Base-by-base conservation (phyloP, 306 rosid species). In the Citrullus amarus region DNA sequence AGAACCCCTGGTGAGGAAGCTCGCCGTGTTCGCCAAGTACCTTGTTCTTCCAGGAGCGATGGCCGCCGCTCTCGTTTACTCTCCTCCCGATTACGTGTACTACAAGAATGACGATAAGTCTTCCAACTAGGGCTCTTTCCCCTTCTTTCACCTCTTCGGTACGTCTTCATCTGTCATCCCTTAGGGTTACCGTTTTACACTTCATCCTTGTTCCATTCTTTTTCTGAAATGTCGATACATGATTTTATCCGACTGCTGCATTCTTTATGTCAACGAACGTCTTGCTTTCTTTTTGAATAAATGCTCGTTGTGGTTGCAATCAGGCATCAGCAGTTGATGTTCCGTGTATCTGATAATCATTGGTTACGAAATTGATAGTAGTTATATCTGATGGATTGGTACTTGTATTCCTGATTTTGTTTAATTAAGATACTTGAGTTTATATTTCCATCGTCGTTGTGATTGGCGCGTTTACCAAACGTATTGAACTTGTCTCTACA, bases 1-100 rank as follows among this genome's bases (percentile, higher is more conserved):
- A 20, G 81, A 81, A 59, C 87, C 85, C 25, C 62, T 86, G 85
- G 72, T 82, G 76, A 65, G 58, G 57, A 86, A 86, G 80, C 72
- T 81, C 60, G 87, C 87, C 6, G 15, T 43, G 41, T 38, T 82
- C 66, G 80, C 87, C 6, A 59, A 46, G 56, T 79, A 84, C 61
- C 79, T 34, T 61, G 81, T 86, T 77, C 70, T 86, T 58, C 89
- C 87, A 3, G 82, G 82, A 58, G 82, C 87, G 76, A 86, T 84
- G 89, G 69, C 32, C 2, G 84, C 89, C 1, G 80, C 87, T 44
- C 76, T 79, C 36, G 2, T 83, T 32, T 86, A 81, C 79, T 86
- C 89, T 50, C 89, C 87, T 63, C 89, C 87, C 3, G 72, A 74
- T 79, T 80, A 76, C 55, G 46, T 22, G n/a, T 75, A 66, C 68